A percentile compares a stretch with the other conserved stretches of the same genome.
phyloP scores from a whole-genome alignment of 805 yeast species.

The Metschnikowia noctiluminum region DNA sequence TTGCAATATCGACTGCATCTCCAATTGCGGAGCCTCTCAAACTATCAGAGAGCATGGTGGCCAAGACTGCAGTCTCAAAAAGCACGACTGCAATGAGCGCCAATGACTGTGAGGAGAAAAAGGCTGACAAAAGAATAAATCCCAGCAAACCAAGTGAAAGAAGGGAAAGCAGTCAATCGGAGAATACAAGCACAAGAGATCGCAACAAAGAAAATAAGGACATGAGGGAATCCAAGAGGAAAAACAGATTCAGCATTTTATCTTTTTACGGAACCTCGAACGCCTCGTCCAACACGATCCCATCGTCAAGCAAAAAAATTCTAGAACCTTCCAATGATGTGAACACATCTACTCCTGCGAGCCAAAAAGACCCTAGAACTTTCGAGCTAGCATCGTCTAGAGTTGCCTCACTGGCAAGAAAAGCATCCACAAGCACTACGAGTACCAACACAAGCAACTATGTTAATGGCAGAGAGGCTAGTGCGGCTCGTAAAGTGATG shows the following conservation, averaged over 20 bases:
- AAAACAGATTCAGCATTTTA: constrained; percentile 42
- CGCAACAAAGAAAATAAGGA: constrained; percentile 22
- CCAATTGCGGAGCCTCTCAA: constrained; percentile 11
- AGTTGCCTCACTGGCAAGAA: constrained; percentile 1
- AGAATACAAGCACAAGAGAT: constrained; percentile 5
- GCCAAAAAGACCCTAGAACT: constrained; percentile 22
- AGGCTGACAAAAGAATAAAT: too few species aligned
- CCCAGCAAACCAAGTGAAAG: not conserved
- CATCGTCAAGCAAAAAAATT: constrained; percentile 22
- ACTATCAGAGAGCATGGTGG: not conserved
- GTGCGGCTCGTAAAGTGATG: constrained; percentile 56
- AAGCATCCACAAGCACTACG: constrained; percentile 7
- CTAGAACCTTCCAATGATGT: constrained; percentile 23
- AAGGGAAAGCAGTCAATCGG: constrained; percentile 2
- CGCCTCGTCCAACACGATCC: constrained; percentile 16
- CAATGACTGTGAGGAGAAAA: too few species aligned
- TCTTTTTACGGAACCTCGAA: constrained; percentile 40
- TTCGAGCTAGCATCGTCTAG: constrained; percentile 30
- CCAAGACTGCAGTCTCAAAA: constrained; percentile 3
- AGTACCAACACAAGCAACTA: constrained; percentile 21
- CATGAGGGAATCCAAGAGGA: constrained; percentile 28
- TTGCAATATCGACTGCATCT: constrained; percentile 20
- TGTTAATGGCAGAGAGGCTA: constrained; percentile 50
- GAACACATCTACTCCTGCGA: constrained; percentile 1
- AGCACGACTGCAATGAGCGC: not conserved